Evolutionary conservation across 768 basidiomycete genomes (phyloP).

Genomic region (Wakefieldia striispora): DNA sequence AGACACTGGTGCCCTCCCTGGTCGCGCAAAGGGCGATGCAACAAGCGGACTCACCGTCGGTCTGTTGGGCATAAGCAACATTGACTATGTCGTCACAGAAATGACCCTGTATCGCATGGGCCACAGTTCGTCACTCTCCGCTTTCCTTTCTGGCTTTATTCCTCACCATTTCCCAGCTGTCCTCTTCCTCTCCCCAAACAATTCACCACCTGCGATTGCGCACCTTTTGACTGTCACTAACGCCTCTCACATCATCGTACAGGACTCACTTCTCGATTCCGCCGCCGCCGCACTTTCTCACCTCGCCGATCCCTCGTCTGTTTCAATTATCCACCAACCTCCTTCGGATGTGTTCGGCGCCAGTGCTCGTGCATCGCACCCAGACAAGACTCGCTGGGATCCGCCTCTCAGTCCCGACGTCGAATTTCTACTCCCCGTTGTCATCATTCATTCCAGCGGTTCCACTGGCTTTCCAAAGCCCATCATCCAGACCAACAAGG

Average conservation of each 20-base stretch:
- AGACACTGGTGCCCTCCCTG: constrained; percentile 16
- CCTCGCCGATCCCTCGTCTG: constrained; percentile 19
- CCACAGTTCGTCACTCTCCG: constrained; percentile 21
- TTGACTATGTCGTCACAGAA: constrained; percentile 26
- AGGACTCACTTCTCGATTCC: constrained; percentile 12
- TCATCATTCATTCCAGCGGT: constrained; percentile 28
- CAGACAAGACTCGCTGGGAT: constrained; percentile 25
- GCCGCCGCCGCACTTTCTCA: constrained; percentile 15
- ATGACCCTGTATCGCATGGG: constrained; percentile 31
- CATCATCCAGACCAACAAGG: constrained; percentile 37
- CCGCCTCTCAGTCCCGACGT: constrained; percentile 18
- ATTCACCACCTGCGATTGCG: constrained; percentile 45
- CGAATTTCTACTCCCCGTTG: constrained; percentile 21
- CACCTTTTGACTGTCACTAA: constrained; percentile 37
- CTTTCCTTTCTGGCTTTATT: background rate
- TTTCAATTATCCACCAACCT: constrained; percentile 25
- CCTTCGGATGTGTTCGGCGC: constrained; percentile 14
- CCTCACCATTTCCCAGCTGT: constrained; percentile 13
- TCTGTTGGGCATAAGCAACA: constrained; percentile 26
- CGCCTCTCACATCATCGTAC: constrained; percentile 22
- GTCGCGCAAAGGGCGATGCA: constrained; percentile 24
- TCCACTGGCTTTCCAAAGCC: constrained; percentile 50
- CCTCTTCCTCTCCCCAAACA: constrained; percentile 42
- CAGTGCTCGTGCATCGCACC: constrained; percentile 11
- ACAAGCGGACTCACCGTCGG: constrained; percentile 26